phyloP scores from a whole-genome alignment of 2,329 filamentous ascomycete genomes.

The Ophiostoma pallidulum region DNA sequence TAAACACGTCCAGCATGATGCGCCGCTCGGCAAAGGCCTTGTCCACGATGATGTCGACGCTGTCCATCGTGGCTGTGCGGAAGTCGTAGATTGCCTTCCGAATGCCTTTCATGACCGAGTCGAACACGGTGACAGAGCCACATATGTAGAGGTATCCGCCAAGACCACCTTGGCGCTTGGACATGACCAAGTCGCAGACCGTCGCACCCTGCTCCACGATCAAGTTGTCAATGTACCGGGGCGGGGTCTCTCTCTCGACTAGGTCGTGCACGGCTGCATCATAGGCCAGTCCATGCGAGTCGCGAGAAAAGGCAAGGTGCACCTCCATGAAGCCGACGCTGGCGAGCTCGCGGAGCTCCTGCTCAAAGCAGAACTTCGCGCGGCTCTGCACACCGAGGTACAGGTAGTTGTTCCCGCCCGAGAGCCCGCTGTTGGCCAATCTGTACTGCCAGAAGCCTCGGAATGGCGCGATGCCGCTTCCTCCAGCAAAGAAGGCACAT shows the following conservation, averaged over 20 bases:
- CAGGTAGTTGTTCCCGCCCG: slow-evolving; percentile 36
- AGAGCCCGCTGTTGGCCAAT: slow-evolving; percentile 21
- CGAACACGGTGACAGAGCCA: slow-evolving; percentile 39
- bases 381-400: slow-evolving; percentile 44
- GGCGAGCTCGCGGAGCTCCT: slow-evolving; percentile 37
- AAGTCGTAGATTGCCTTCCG: slow-evolving; percentile 46
- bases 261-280: slow-evolving; percentile 33
- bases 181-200: slow-evolving; percentile 47
- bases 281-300: slow-evolving; percentile 37
- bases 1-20: slow-evolving; percentile 49
- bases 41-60: slow-evolving; percentile 39
- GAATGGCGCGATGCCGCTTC: slow-evolving; percentile 45
- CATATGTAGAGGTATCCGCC: slow-evolving; percentile 41
- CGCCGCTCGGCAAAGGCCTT: slow-evolving; percentile 45
- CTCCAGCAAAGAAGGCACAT: slow-evolving; percentile 44
- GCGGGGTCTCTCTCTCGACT: slow-evolving; percentile 38
- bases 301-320: slow-evolving; percentile 43
- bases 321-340: slow-evolving; percentile 41
- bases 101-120: slow-evolving; percentile 47
- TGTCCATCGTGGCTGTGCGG: slow-evolving; percentile 41
- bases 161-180: slow-evolving; percentile 43
- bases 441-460: slow-evolving; percentile 45
- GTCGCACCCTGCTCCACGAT: slow-evolving; percentile 42
- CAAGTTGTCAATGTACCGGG: slow-evolving; percentile 42
- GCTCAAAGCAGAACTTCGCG: slow-evolving; percentile 42